Evolutionary conservation across 2,329 filamentous ascomycete species (phyloP).

Genomic region (Diaporthe citrichinensis): DNA sequence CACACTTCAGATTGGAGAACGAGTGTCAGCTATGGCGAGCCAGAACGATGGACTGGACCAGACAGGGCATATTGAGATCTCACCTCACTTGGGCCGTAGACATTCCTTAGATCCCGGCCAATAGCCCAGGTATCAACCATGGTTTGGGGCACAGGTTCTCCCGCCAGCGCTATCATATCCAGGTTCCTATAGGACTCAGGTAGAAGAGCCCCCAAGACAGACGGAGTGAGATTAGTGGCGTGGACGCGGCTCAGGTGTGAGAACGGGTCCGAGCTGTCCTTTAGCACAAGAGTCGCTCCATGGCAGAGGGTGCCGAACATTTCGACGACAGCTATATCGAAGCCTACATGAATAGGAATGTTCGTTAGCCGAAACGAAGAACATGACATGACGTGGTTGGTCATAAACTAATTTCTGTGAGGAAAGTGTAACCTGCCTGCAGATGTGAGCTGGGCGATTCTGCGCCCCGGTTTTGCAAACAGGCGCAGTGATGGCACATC

Average conservation of each 20-base stretch:
- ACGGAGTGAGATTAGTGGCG: conserved; percentile 25
- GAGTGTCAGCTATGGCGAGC: neutral
- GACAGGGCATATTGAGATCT: neutral
- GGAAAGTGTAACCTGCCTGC: neutral
- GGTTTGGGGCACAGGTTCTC: conserved; percentile 17
- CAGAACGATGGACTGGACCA: neutral
- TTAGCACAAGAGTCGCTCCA: conserved; percentile 41
- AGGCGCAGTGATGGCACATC: neutral
- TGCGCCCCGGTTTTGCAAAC: conserved; percentile 3
- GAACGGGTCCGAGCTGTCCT: conserved; percentile 39
- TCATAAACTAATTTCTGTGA: neutral
- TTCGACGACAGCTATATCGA: conserved; percentile 10
- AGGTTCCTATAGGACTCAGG: conserved; percentile 9
- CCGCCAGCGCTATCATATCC: conserved; percentile 16
- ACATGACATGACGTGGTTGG: neutral
- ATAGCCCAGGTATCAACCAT: conserved; percentile 1
- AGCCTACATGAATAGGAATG: neutral
- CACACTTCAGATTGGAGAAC: neutral
- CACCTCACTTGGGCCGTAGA: conserved; percentile 17
- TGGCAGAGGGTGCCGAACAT: conserved; percentile 37
- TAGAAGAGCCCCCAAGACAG: neutral
- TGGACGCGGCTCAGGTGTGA: conserved; percentile 39
- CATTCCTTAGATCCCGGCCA: neutral
- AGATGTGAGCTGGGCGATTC: conserved; percentile 16
- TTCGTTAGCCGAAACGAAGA: neutral